Percentiles rank a stretch among this genome's conserved stretches.
These are phyloP conservation scores for Ashbya aceris DNA, from an alignment of 1,139 yeast genomes.

Conservation along the genomic window DNA sequence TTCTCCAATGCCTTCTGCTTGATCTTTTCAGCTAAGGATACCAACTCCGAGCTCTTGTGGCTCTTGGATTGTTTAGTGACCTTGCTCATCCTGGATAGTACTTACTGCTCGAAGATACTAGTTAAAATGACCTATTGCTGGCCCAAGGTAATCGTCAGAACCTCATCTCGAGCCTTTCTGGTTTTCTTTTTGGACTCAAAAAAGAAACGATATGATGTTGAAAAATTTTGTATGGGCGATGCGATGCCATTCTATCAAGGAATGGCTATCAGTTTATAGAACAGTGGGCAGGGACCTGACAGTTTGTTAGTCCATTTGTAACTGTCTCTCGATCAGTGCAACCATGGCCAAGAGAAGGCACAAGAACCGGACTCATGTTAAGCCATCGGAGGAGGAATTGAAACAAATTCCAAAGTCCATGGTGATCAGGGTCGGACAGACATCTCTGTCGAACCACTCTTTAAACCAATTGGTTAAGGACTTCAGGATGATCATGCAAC, in stretches of 20 bases:
- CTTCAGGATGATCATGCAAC: slow-evolving; percentile 86
- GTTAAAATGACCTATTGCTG: background rate
- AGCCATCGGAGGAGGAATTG: slow-evolving; percentile 51
- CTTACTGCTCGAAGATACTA: background rate
- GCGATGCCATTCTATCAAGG: background rate
- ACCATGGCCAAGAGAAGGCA: slow-evolving; percentile 30
- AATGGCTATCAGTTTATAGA: too few species aligned
- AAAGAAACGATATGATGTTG: slow-evolving; percentile 1
- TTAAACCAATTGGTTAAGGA: slow-evolving; percentile 79
- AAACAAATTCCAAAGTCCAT: slow-evolving; percentile 78
- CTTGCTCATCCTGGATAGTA: slow-evolving; percentile 6
- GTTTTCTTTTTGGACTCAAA: background rate
- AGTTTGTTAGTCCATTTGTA: background rate
- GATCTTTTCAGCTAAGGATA: slow-evolving; percentile 37
- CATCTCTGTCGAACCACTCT: slow-evolving; percentile 70
- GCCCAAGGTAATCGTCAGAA: background rate
- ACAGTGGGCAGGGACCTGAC: background rate
- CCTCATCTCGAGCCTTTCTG: slow-evolving; percentile 1
- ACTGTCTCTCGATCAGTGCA: background rate
- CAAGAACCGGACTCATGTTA: slow-evolving; percentile 82
- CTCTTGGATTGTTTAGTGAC: slow-evolving; percentile 19
- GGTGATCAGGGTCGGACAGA: slow-evolving; percentile 76
- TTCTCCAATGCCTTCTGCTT: slow-evolving; percentile 43
- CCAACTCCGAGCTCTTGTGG: slow-evolving; percentile 18
- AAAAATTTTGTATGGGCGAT: slow-evolving; percentile 4